A percentile compares a stretch with the other conserved stretches of the same genome.
phyloP scores from a whole-genome alignment of 306 rosid species.

The Leucaena leucocephala region DNA sequence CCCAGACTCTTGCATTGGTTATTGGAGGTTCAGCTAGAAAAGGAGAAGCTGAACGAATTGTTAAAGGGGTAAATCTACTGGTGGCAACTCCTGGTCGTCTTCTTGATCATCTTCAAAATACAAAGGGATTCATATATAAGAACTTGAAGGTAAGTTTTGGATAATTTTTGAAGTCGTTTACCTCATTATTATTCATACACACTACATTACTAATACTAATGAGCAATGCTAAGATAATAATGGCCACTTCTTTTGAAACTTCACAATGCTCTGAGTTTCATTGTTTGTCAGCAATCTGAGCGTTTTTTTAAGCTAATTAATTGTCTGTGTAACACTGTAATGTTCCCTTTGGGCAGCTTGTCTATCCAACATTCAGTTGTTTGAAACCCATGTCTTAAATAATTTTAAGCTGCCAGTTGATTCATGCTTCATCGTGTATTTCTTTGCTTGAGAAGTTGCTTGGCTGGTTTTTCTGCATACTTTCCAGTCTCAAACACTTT shows the following conservation, averaged over 20 bases:
- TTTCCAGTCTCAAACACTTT: background rate
- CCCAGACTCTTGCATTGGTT: slow-evolving; percentile 84
- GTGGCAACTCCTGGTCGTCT: slow-evolving; percentile 98
- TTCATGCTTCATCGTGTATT: background rate
- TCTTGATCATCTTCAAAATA: slow-evolving; percentile 89
- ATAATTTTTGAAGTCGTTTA: slow-evolving; percentile 1
- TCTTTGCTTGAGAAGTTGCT: background rate
- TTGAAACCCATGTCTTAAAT: background rate
- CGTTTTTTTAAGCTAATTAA: background rate
- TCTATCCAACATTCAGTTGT: background rate
- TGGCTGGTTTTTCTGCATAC: background rate
- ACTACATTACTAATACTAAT: background rate
- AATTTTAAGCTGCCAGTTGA: background rate
- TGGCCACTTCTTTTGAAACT: slow-evolving; percentile 17
- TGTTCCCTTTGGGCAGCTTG: background rate
- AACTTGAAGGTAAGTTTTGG: slow-evolving; percentile 65
- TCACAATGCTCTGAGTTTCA: background rate
- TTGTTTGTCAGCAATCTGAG: background rate
- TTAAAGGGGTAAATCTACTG: slow-evolving; percentile 81
- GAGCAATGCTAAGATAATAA: background rate
- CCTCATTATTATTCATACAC: background rate
- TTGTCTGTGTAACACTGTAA: background rate
- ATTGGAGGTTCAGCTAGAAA: slow-evolving; percentile 64
- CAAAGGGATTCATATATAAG: slow-evolving; percentile 76
- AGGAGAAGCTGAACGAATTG: slow-evolving; percentile 72